These are phyloP conservation scores for Hymenoscyphus infarciens DNA, from an alignment of 2,329 filamentous ascomycete species.

Conservation along the genomic window DNA sequence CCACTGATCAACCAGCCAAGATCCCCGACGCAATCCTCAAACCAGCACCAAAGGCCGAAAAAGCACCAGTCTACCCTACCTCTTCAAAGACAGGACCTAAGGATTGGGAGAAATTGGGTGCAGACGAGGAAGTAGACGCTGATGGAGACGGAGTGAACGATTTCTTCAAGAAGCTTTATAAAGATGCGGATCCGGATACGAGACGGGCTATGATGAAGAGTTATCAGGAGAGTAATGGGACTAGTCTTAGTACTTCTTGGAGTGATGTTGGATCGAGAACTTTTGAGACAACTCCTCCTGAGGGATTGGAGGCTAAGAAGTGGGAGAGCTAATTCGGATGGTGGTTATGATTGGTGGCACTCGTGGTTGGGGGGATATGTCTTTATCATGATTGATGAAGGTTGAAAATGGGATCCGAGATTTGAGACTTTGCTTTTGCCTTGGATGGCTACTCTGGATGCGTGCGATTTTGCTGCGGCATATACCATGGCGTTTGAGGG, in stretches of 20 bases:
- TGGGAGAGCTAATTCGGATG: not conserved
- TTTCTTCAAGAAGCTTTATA: slow-evolving; percentile 92
- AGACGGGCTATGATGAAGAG: slow-evolving; percentile 97
- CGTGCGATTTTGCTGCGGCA: no score
- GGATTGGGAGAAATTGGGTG: slow-evolving; percentile 81
- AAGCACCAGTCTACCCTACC: slow-evolving; percentile 70
- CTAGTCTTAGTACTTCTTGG: slow-evolving; percentile 90
- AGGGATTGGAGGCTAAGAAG: slow-evolving; percentile 45
- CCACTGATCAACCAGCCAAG: slow-evolving; percentile 14
- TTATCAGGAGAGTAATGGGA: slow-evolving; percentile 90
- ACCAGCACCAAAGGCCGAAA: slow-evolving; percentile 17
- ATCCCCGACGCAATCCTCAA: slow-evolving; percentile 20
- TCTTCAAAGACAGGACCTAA: slow-evolving; percentile 81
- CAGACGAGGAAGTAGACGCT: slow-evolving; percentile 50
- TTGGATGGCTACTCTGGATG: no score
- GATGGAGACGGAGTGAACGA: slow-evolving; percentile 62
- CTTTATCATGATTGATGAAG: no score
- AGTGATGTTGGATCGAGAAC: slow-evolving; percentile 67
- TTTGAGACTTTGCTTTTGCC: no score
- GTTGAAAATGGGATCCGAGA: no score
- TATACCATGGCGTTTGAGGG: no score
- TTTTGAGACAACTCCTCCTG: slow-evolving; percentile 70
- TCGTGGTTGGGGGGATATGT: no score
- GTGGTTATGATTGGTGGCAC: no score
- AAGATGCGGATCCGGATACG: slow-evolving; percentile 71